These are phyloP conservation scores for Chloropicon primus DNA, from an alignment of 139 green algal genomes.

Conservation along the genomic window DNA sequence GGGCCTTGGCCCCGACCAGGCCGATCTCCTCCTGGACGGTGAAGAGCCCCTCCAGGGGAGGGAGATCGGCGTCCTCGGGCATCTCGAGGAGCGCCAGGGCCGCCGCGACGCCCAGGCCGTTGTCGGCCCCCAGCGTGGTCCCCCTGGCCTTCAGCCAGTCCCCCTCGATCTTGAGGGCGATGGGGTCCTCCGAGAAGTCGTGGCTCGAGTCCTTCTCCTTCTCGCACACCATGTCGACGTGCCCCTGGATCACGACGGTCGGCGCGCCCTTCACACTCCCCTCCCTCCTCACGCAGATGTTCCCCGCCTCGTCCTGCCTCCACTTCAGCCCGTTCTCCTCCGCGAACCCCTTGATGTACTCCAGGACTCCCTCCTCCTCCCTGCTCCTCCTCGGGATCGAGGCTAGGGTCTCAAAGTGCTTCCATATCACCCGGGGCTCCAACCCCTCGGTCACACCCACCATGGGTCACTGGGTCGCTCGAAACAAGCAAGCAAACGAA, in stretches of 20 bases:
- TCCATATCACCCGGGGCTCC: not conserved
- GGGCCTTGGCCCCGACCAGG: slow-evolving; percentile 27
- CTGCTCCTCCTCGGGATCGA: not conserved
- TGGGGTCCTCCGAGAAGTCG: slow-evolving; percentile 45
- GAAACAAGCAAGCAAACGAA: too few species aligned
- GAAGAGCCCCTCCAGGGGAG: slow-evolving; percentile 62
- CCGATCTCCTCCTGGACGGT: slow-evolving; percentile 60
- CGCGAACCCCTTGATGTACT: not conserved
- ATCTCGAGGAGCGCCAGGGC: slow-evolving; percentile 49
- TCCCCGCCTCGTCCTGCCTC: slow-evolving; percentile 37
- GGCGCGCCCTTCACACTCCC: slow-evolving; percentile 42
- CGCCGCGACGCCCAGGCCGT: slow-evolving; percentile 47
- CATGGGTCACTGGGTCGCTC: too few species aligned
- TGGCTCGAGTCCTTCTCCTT: slow-evolving; percentile 25
- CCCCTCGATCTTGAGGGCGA: slow-evolving; percentile 29
- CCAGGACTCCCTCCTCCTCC: not conserved
- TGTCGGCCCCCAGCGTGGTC: slow-evolving; percentile 63
- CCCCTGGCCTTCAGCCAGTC: slow-evolving; percentile 50
- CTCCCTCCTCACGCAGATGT: slow-evolving; percentile 44
- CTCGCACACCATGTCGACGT: slow-evolving; percentile 54
- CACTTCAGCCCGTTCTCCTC: not conserved
- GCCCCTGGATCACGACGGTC: slow-evolving; percentile 48
- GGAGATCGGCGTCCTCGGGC: slow-evolving; percentile 28
- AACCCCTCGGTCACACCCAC: not conserved
- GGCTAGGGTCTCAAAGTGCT: not conserved